phyloP scores from a whole-genome alignment of 108 stramenopile genomes.

The Pseudonitzschia delicatissima region DNA sequence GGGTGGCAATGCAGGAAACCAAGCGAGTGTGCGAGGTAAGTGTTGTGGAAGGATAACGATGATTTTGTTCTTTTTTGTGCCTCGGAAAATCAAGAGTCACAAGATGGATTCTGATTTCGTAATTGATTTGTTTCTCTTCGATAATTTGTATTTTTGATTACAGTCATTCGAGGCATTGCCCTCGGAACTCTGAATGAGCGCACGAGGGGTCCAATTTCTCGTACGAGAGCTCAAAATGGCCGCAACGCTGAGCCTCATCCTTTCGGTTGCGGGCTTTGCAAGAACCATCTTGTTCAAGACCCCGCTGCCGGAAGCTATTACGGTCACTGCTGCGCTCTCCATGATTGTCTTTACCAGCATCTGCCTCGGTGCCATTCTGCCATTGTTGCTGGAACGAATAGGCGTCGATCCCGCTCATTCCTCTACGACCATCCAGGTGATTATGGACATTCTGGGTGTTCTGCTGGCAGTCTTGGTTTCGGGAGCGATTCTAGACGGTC shows the following conservation, averaged over 20 bases:
- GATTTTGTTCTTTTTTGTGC: too few relatives aligned
- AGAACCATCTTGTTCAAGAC: constrained; percentile 66
- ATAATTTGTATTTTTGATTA: neutral
- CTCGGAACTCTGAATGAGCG: constrained; percentile 63
- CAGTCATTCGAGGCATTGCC: constrained; percentile 82
- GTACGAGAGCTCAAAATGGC: constrained; percentile 76
- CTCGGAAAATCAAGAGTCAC: too few relatives aligned
- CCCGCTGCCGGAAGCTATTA: constrained; percentile 68
- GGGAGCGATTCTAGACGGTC: constrained; percentile 58
- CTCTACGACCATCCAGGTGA: constrained; percentile 81
- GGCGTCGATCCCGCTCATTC: constrained; percentile 88
- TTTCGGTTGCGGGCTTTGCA: constrained; percentile 65
- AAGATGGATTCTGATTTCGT: too few relatives aligned
- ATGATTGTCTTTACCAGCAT: constrained; percentile 81
- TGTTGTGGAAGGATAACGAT: too few relatives aligned
- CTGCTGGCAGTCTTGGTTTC: constrained; percentile 70
- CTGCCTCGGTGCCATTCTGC: constrained; percentile 75
- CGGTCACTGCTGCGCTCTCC: constrained; percentile 67
- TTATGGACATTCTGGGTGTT: constrained; percentile 72
- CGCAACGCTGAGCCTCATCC: constrained; percentile 49
- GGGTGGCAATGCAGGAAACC: constrained; percentile 87
- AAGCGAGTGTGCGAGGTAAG: constrained; percentile 79
- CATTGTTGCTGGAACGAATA: constrained; percentile 62
- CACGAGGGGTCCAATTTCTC: constrained; percentile 59
- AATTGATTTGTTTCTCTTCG: neutral